Base-by-base conservation (phyloP, 306 rosid genomes). In the Trifolium fragiferum region DNA sequence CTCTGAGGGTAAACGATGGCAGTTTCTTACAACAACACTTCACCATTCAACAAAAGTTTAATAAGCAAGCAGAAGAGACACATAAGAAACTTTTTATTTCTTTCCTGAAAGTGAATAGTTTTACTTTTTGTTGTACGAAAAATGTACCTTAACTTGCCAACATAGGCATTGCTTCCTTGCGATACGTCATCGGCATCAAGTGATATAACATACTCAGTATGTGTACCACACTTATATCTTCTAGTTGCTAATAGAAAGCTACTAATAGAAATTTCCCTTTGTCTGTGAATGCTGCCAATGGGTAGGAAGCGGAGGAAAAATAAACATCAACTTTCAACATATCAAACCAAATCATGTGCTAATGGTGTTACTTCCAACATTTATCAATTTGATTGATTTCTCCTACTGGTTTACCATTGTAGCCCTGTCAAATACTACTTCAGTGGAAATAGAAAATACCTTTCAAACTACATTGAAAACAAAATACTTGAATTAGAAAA, bases 141-240 rank as follows among this genome's bases (percentile, higher is more conserved):
- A n/a, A 5, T 75, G 81, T 82, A 92, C 99, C 97, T 90, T 78
- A 95, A 76, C 84, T 95, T 95, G 77, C 99, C 99, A 66, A 95
- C 84, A 77, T 92, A 92, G 62, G 99, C 99, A 81, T 95, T 95
- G 85, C 97, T 92, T 81, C 97, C 98, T 84, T 92, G 99, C 61
- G 96, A 92, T 63, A 92, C 59, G 83, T 90, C 99, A 67, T 89
- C 93, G 19, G 86, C 90, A 76, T 89, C 98, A 10, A 95, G 98
- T 10, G 99, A 95, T 79, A 95, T 90, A 78, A 92, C 90, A 84
- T 90, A 95, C 76, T 89, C 99, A 2, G 86, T 82, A 73, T 92
- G 95, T 32, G 99, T 89, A 64, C 99, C 98, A 58, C 84, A 87
- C 84, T 97, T 90, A 78, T 87, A 87, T 85, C 96, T 92, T 79